Evolutionary conservation across 2,329 filamentous ascomycete species (phyloP), one percentile per base, ranked within the genome.

Genomic region (Alternaria sp.): DNA sequence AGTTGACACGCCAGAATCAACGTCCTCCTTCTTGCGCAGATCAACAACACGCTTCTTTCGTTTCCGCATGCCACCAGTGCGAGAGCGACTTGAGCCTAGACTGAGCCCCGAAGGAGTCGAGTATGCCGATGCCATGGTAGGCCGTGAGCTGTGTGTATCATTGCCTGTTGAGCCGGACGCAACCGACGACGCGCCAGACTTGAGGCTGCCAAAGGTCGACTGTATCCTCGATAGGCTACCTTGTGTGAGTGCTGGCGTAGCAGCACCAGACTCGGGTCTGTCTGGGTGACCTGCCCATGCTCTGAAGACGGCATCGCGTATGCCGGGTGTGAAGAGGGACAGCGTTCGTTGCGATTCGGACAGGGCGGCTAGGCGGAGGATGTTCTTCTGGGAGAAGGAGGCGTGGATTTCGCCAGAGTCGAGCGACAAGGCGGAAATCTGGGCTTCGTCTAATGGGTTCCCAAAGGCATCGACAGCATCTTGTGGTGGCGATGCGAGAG

Each of bases 311-410:
- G 92, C 92, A 78, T 98, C 93, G 54, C 88, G 85, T 60, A 98
- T 94, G n/a, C 90, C 89, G 0, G 94, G 93, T 1, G 94, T 97
- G 75, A 97, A 97, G 0, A 98, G 83, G 5, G 94, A 97, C 34
- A 98, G 81, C 0, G 95, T 98, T 49, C 92, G 89, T 71, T 98
- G 93, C 3, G 93, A 97, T 73, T 97, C 91, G 4, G 89, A 93
- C 59, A 99, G 83, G 0, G 92, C 88, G 25, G 91, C 92, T 12
- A 99, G 84, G 52, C 92, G 90, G 25, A 97, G 81, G 38, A 98
- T 83, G 71, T 97, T 98, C 85, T 97, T 97, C 74, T 97, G 93
- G 0, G 94, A 98, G 77, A 99, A 98, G 6, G 97, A 86, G 0
- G 93, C 93, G 77, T 97, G 93, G 20, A 91, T 88, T 74, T 97